phyloP scores from a whole-genome alignment of 176 grass and related monocot genomes.

The Avena eriantha region DNA sequence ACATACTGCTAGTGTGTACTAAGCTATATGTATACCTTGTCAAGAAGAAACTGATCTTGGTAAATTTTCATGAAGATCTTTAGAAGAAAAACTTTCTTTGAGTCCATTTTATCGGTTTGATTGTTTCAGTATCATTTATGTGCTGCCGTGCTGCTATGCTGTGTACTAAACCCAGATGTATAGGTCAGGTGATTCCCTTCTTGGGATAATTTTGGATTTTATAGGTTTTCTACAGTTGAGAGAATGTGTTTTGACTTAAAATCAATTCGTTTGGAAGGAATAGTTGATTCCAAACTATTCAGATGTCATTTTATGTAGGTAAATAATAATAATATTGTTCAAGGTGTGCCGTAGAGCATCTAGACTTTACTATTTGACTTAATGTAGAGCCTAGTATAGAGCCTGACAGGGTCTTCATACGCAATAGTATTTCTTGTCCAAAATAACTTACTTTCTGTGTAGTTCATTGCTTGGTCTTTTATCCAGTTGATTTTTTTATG shows the following conservation, averaged over 20 bases:
- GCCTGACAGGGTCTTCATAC: background rate
- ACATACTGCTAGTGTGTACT: background rate
- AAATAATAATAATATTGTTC: background rate
- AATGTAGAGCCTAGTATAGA: background rate
- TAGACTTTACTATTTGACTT: background rate
- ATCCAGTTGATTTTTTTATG: background rate
- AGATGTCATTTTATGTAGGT: background rate
- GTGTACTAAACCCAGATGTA: background rate
- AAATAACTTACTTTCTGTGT: background rate
- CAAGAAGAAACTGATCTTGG: background rate
- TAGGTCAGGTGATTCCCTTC: background rate
- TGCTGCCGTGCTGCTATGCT: background rate
- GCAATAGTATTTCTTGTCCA: background rate
- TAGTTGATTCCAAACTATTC: background rate
- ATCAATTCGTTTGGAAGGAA: background rate
- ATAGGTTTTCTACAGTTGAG: background rate
- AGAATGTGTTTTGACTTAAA: background rate
- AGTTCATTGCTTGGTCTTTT: background rate
- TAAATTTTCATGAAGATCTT: background rate
- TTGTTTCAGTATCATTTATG: background rate
- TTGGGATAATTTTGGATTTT: background rate
- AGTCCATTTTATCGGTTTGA: background rate
- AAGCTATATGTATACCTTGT: background rate
- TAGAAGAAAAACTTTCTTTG: background rate
- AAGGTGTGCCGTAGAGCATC: background rate